These are phyloP conservation scores for Colletotrichum horii DNA, from an alignment of 2,329 filamentous ascomycete genomes.

Conservation along the genomic window DNA sequence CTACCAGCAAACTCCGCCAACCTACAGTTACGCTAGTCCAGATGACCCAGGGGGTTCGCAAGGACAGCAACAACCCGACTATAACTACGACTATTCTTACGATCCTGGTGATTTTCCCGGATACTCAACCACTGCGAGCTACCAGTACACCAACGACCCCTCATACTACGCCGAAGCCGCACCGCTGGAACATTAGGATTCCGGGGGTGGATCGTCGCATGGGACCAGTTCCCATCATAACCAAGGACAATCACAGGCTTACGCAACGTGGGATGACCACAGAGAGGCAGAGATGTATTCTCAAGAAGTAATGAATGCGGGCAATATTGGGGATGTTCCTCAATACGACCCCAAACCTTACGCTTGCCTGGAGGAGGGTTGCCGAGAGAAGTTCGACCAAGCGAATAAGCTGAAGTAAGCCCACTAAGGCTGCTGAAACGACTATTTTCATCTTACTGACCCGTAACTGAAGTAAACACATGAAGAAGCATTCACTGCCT, in stretches of 20 bases:
- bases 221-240: neutral
- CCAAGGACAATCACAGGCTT: neutral
- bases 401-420: neutral
- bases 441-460: too few relatives aligned
- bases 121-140: neutral
- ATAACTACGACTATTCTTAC: neutral
- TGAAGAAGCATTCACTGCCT: neutral
- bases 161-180: neutral
- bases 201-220: neutral
- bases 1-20: neutral
- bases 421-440: neutral
- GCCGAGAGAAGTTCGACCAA: neutral
- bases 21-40: neutral
- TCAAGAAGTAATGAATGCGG: neutral
- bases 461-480: neutral
- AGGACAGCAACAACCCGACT: neutral
- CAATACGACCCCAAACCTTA: neutral
- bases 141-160: neutral
- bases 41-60: neutral
- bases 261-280: neutral
- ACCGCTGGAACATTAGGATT: neutral
- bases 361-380: neutral
- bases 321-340: neutral
- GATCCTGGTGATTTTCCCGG: neutral
- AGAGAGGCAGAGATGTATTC: neutral